Conservation (phyloP, 2,329 filamentous ascomycete species). For the Aspergillus costaricaensis region DNA sequence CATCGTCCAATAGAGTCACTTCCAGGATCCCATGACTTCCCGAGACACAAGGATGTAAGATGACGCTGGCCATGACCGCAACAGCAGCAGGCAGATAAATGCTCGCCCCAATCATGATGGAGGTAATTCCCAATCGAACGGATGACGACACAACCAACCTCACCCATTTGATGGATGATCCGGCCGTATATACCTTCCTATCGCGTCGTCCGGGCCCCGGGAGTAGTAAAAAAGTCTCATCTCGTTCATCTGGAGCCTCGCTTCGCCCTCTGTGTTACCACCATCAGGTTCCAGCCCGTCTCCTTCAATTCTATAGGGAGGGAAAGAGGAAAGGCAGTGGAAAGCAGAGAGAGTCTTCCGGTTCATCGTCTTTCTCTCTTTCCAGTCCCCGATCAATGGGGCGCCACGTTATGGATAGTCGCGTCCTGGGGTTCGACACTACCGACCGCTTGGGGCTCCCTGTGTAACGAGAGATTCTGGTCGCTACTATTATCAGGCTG, state of each 20-base stretch:
- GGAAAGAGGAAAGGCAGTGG: too few species aligned
- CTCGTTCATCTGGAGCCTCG: neutral
- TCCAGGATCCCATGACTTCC: neutral
- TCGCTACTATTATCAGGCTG: neutral
- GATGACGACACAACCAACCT: neutral
- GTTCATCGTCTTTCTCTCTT: neutral
- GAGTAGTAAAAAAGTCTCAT: neutral
- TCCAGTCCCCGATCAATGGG: slow-evolving; percentile 2
- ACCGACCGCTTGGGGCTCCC: slow-evolving; percentile 6
- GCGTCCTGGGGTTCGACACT: neutral
- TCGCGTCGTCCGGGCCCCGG: neutral
- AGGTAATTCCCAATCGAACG: slow-evolving; percentile 7
- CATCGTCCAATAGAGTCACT: neutral
- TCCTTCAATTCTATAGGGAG: neutral
- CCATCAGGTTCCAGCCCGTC: neutral
- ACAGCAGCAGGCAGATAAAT: neutral
- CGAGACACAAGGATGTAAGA: neutral
- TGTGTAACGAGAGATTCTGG: slow-evolving; percentile 1
- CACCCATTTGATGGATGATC: neutral
- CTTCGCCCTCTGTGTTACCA: neutral
- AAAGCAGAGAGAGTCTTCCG: neutral
- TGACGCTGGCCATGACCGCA: neutral
- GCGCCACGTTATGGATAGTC: slow-evolving; percentile 9
- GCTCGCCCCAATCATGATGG: neutral
- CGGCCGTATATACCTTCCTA: slow-evolving; percentile 3